Evolutionary conservation across 164 flowering plant genomes (phyloP), one percentile per base, ranked within the genome.

Genomic region (Macadamia integrifolia): DNA sequence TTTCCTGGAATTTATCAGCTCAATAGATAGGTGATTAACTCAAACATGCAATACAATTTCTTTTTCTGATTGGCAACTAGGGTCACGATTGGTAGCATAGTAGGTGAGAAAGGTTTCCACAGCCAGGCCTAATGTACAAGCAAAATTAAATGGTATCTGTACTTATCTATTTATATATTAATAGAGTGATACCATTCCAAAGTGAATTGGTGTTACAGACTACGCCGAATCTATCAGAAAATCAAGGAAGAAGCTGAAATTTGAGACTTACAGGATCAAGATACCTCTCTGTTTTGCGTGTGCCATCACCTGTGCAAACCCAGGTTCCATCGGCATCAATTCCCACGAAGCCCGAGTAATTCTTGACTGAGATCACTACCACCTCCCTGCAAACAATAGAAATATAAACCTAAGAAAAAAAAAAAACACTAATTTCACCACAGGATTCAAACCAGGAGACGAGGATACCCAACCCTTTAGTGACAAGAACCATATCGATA

Each of bases 401-500:
- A 18, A 31, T 46, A 23, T 23, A 23, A 23, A 23, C 23, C 23
- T 23, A 23, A 23, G 23, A 23, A 23, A 23, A 23, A 23, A 23
- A 23, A 23, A 35, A 18, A 31, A 40, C 65, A 31, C 62, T 64
- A 23, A 56, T 14, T 28, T 18, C 60, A 10, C 6, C 42, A 64
- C 6, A 48, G 62, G 58, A 49, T 61, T 58, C 17, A 64, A 62
- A 6, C 52, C 15, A 12, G 28, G 30, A 17, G 28, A 52, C 3
- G 28, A 43, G 53, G 4, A 65, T 30, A 9, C 15, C 58, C 18
- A 60, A 76, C 79, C 66, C 80, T 79, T 84, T 81, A 23, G 89
- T 80, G 71, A 93, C 84, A 29, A 88, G 86, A 70, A 93, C 96
- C 63, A 86, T 66, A 67, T 93, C 97, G 61, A 93, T 79, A 62